Conservation (phyloP, 495 filamentous ascomycete genomes). For the Neurospora tetraspora region DNA sequence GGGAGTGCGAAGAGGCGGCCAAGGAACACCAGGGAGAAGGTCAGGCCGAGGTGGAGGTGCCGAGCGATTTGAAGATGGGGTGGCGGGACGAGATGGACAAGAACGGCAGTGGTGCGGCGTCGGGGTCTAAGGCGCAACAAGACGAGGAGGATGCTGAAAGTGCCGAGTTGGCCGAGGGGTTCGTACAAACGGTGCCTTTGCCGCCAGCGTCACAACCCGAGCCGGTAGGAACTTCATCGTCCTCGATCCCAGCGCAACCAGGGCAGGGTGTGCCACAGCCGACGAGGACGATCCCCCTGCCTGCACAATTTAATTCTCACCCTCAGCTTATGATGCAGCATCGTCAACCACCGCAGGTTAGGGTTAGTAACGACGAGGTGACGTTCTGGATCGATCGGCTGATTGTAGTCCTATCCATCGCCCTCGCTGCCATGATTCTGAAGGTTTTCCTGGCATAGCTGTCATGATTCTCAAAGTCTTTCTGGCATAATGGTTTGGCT, state of each 20-base stretch:
- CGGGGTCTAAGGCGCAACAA: not conserved
- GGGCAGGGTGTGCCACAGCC: slow-evolving; percentile 24
- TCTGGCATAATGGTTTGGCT: slow-evolving; percentile 7
- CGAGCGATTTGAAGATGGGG: slow-evolving; percentile 49
- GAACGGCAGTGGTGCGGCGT: slow-evolving; percentile 7
- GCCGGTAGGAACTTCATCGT: not conserved
- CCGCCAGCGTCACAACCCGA: slow-evolving; percentile 1
- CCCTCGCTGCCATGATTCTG: slow-evolving; percentile 42
- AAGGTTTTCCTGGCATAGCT: slow-evolving; percentile 29
- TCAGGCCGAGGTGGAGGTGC: slow-evolving; percentile 36
- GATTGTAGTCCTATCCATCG: slow-evolving; percentile 42
- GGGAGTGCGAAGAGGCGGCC: slow-evolving; percentile 50
- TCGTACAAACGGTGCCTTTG: slow-evolving; percentile 33
- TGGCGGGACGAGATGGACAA: slow-evolving; percentile 43
- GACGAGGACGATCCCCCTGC: slow-evolving; percentile 27
- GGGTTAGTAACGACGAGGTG: slow-evolving; percentile 17
- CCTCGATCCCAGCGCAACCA: slow-evolving; percentile 6
- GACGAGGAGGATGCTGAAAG: slow-evolving; percentile 26
- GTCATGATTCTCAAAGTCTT: slow-evolving; percentile 41
- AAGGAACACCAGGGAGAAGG: slow-evolving; percentile 35
- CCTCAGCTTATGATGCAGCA: slow-evolving; percentile 7
- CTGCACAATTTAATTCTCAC: not conserved
- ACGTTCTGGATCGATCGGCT: slow-evolving; percentile 51
- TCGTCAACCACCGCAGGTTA: slow-evolving; percentile 20
- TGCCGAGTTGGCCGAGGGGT: slow-evolving; percentile 36